Conservation (phyloP, 352 stramenopile species). For the Phytophthora quininea region DNA sequence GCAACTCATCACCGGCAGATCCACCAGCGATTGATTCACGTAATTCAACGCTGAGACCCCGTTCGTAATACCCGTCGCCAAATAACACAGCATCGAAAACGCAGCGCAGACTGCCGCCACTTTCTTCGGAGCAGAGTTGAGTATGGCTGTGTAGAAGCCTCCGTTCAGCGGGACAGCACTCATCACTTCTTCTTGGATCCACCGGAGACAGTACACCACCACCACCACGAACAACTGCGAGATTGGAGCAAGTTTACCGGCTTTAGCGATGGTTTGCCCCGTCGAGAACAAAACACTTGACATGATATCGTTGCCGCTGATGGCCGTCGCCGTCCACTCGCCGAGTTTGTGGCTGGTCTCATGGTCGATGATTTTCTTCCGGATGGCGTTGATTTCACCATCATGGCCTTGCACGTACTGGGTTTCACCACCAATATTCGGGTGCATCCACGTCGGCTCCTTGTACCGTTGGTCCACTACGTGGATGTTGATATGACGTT, state of each 20-base stretch:
- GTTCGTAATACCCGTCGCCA: constrained; percentile 82
- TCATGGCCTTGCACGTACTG: constrained; percentile 41
- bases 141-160: constrained; percentile 90
- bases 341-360: constrained; percentile 47
- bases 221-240: constrained; percentile 76
- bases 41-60: constrained; percentile 81
- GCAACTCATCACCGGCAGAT: constrained; percentile 48
- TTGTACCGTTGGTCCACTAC: constrained; percentile 61
- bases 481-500: constrained; percentile 69
- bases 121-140: constrained; percentile 91
- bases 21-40: constrained; percentile 69
- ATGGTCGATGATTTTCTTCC: constrained; percentile 27
- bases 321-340: constrained; percentile 80
- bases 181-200: constrained; percentile 91
- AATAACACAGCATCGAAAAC: constrained; percentile 90
- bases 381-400: constrained; percentile 43
- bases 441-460: constrained; percentile 69
- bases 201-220: constrained; percentile 67
- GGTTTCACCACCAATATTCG: constrained; percentile 64
- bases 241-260: constrained; percentile 82
- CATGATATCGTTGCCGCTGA: constrained; percentile 92
- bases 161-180: constrained; percentile 90
- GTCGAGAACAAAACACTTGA: constrained; percentile 85
- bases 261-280: constrained; percentile 51
- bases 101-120: constrained; percentile 80